Evolutionary conservation across 208 protist species (phyloP), one percentile per base, ranked within the genome.

Genomic region (Jaenimonas drosophilae): DNA sequence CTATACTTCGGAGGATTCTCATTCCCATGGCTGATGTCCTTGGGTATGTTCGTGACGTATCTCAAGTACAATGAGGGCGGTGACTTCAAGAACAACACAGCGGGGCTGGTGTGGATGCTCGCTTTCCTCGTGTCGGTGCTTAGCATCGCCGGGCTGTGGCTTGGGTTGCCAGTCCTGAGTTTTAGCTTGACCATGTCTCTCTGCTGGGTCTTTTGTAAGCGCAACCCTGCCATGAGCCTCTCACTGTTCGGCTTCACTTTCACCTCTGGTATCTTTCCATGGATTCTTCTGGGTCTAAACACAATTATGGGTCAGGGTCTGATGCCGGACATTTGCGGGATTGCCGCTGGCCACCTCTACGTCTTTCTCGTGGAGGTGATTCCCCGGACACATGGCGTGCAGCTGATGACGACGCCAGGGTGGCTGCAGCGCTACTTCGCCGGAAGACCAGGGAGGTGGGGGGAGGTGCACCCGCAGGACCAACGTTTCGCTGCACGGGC

Each of bases 161-260:
- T 88, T 3, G 44, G 54, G 7, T 26, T 87, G 4, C 60, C 64
- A 23, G 42, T 83, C 27, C 75, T 69, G 3, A 82, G 76, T 45
- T 76, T 70, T 49, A 61, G 70, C 17, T 42, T 93, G 24, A 45
- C 73, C 14, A 82, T 91, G 67, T 50, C 76, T 2, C 64, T 94
- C 16, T 88, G 79, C 54, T 94, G 87, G 83, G 64, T 91, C n/a
- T 89, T 84, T 45, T 94, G 82, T 69, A 88, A 88, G 58, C 78
- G 87, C 17, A 67, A 91, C 53, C 70, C 76, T 0, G 63, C 71
- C 37, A 32, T 70, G 31, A 50, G 50, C 17, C 60, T 91, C 27
- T 64, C 55, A 2, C 53, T 94, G 19, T 91, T 85, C 45, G 68
- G 67, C 23, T 94, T 94, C 40, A 63, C 74, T 9, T 94, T 91